Evolutionary conservation across 352 stramenopile species (phyloP), one percentile per base, ranked within the genome.

Genomic region (Pythium monospermum): DNA sequence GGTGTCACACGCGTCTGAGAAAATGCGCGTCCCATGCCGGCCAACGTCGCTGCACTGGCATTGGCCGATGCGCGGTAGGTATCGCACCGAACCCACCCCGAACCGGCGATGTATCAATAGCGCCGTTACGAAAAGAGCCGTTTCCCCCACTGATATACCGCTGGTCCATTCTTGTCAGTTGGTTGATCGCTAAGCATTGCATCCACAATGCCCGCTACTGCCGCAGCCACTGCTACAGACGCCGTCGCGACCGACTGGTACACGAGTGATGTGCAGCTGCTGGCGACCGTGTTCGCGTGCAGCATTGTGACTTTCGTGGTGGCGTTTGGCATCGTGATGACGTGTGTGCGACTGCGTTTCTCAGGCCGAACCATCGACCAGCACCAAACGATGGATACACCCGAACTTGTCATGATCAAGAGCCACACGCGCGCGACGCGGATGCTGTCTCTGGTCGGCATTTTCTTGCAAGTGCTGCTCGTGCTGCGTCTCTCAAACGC

Each of bases 391-490:
- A 26, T 61, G 6, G 77, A 85, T 39, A 75, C 66, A 25, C 74
- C 71, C 0, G 75, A 86, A 45, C 61, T 88, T 41, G 63, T 67
- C 25, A 35, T 83, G 16, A 73, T 84, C 54, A 85, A 88, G 56
- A 60, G 49, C 16, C 77, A 86, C 54, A 86, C 71, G 1, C 66
- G 71, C 3, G 42, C 63, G 7, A 60, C 68, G 28, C 63, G 77
- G 2, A 27, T 73, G 15, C 61, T 88, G n/a, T 76, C 74, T 15
- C 45, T 83, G 4, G 43, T 51, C 1, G 64, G 67, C 3, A 59
- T 85, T 28, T 26, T 57, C 0, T 53, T 87, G n/a, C 68, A 87
- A 53, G 50, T 63, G 3, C 32, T 61, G 23, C 59, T 87, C 0
- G 32, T 82, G 10, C 18, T 59, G n/a, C 49, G 27, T 2, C 37